Conservation (phyloP, 129 eudicot species). For the Daucus carota region DH1_v3.0 NC_030386.2:19004501-19005000, state of each 20-base stretch:
- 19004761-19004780: conserved; percentile 15
- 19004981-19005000: not conserved
- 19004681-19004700: conserved; percentile 13
- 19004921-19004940: not conserved
- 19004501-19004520: not conserved
- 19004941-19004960: conserved; percentile 15
- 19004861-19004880: not conserved
- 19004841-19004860: conserved; percentile 18
- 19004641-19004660: conserved; percentile 25
- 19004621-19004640: conserved; percentile 17
- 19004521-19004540: not conserved
- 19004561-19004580: not conserved
- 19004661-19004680: conserved; percentile 21
- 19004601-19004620: conserved; percentile 19
- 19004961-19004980: conserved; percentile 31
- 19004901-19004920: conserved; percentile 5
- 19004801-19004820: conserved; percentile 14
- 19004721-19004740: conserved; percentile 14
- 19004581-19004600: not conserved
- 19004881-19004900: not conserved
- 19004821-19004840: not conserved
- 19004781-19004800: not conserved
- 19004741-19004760: conserved; percentile 15
- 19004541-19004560: not conserved
- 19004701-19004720: conserved; percentile 27